These are phyloP conservation scores for Colletotrichum sp. DNA, from an alignment of 2,329 filamentous ascomycete genomes.

Conservation along the genomic window DNA sequence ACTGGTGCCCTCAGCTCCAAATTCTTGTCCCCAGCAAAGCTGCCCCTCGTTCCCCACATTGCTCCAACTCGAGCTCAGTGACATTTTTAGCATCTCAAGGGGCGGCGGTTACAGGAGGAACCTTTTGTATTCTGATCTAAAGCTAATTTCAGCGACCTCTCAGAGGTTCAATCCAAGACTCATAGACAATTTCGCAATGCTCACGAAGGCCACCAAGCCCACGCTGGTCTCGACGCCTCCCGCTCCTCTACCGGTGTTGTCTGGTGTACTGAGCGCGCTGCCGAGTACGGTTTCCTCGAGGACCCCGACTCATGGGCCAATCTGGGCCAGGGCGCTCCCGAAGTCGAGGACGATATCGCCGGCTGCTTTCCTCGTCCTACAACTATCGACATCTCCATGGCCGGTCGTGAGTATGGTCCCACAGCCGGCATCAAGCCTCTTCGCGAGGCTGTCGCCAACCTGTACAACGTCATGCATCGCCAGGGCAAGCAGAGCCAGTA, in stretches of 20 bases:
- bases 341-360: constrained; percentile 91
- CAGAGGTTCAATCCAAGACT: constrained; percentile 82
- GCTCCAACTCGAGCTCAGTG: constrained; percentile 14
- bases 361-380: constrained; percentile 86
- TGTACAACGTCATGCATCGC: constrained; percentile 94
- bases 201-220: constrained; percentile 88
- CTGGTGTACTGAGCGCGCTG: constrained; percentile 88
- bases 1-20: constrained; percentile 3
- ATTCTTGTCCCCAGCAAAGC: neutral
- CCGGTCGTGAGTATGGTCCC: constrained; percentile 87
- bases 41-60: constrained; percentile 22
- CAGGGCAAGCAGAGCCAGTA: constrained; percentile 88
- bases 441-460: constrained; percentile 83
- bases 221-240: constrained; percentile 88
- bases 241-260: constrained; percentile 92
- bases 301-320: constrained; percentile 88
- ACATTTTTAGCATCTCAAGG: constrained; percentile 12
- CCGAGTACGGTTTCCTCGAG: constrained; percentile 87
- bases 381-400: constrained; percentile 77
- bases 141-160: constrained; percentile 18
- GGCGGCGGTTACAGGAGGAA: neutral
- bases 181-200: constrained; percentile 89
- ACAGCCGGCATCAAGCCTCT: constrained; percentile 93
- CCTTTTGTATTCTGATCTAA: neutral
- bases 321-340: constrained; percentile 89